Conservation (phyloP, 176 grass and related monocot species). For the Triticum turgidum region DNA sequence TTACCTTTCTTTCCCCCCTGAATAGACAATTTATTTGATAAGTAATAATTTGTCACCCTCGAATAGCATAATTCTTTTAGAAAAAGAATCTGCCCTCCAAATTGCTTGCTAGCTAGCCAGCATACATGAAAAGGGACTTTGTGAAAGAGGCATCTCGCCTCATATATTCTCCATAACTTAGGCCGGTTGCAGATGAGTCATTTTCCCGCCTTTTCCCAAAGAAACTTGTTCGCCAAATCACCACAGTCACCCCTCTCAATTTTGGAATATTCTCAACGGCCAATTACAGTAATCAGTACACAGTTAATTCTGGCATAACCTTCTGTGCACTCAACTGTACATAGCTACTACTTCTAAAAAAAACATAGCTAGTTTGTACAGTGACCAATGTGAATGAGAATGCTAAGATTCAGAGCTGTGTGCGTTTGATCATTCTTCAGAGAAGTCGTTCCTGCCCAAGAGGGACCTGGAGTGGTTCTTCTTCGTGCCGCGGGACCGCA, state of each 20-base stretch:
- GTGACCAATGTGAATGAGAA: neutral
- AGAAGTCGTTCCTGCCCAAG: slow-evolving; percentile 96
- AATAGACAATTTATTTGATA: neutral
- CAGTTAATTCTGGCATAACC: neutral
- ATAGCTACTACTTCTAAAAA: no score
- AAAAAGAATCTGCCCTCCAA: neutral
- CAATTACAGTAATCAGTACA: neutral
- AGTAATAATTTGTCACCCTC: neutral
- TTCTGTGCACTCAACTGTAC: neutral
- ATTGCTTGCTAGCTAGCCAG: neutral
- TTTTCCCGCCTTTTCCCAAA: slow-evolving; percentile 33
- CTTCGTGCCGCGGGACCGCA: slow-evolving; percentile 88
- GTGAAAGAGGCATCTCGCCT: slow-evolving; percentile 29
- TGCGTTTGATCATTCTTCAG: slow-evolving; percentile 33
- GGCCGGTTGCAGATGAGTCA: slow-evolving; percentile 63
- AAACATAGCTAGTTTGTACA: no score
- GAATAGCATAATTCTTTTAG: neutral
- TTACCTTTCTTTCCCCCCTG: neutral
- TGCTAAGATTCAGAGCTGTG: neutral
- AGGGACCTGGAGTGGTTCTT: slow-evolving; percentile 97
- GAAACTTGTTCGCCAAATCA: slow-evolving; percentile 14
- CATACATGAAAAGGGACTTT: neutral
- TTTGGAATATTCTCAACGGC: slow-evolving; percentile 23
- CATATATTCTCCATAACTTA: slow-evolving; percentile 45
- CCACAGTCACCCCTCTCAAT: neutral